Base-by-base conservation (phyloP, 352 stramenopile species). In the Pilasporangium apinafurcum region DNA sequence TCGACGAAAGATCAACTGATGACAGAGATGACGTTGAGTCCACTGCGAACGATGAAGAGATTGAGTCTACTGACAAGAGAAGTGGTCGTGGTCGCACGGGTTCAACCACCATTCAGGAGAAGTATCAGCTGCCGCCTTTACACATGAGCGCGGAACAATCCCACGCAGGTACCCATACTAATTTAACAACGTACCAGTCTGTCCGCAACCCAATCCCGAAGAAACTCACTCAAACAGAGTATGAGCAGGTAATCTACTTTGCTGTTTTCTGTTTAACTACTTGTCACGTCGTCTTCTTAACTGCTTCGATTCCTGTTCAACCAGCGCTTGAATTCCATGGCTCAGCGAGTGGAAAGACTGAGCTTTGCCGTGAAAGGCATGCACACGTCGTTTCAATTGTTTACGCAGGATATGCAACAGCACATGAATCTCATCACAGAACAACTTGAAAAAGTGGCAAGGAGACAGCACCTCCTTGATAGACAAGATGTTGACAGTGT, bases 321-420 rank as follows among this genome's bases (percentile, higher is more conserved):
- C n/a, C 21, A 79, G 53, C 65, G 69, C 8, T 45, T 83, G 4
- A 41, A 40, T 2, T 35, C 37, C 5, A 48, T 65, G 20, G 56
- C 56, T 13, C 41, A 59, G 17, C 65, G 70, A 6, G 59, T 86
- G 0, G 65, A 77, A 21, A 53, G 31, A 0, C 30, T 86, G 26
- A 52, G 54, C 31, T 43, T 44, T 4, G 65, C 62, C 12, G 39
- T 86, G 22, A 68, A 75, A 33, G 55, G 35, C 22, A 68, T 86
- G 28, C 68, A 66, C 14, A 52, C 42, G 9, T 86, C 74, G 2
- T 86, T 86, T 33, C 53, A 70, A 33, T 31, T 84, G 8, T 84
- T 84, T 43, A 83, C 65, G 1, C 38, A 44, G 3, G 68, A 84
- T 13, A 50, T 80, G 2, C 62, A 82, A 38, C 44, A 49, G 9